These are phyloP conservation scores for Aspergillus ellipticus DNA, from an alignment of 495 filamentous ascomycete genomes.

Conservation along the genomic window DNA sequence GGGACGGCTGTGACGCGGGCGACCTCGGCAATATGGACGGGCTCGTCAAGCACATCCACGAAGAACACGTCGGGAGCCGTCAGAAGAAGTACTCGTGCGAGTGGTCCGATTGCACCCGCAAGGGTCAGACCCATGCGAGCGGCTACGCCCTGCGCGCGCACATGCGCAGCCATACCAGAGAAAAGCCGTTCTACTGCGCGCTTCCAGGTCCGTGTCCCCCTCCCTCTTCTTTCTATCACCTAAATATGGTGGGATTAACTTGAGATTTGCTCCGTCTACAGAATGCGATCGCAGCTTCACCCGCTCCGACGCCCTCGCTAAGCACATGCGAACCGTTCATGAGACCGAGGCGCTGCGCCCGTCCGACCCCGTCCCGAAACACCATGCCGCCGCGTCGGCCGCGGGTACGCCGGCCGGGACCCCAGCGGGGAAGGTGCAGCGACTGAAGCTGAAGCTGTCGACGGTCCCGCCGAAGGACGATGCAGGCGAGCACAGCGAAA, in stretches of 20 bases:
- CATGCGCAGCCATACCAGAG: slow-evolving; percentile 95
- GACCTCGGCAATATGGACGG: slow-evolving; percentile 91
- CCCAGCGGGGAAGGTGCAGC: slow-evolving; percentile 54
- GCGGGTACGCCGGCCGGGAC: slow-evolving; percentile 31
- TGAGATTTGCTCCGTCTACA: slow-evolving; percentile 25
- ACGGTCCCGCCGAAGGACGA: slow-evolving; percentile 50
- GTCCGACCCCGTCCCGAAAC: slow-evolving; percentile 80
- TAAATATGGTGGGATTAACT: neutral
- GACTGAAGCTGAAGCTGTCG: slow-evolving; percentile 64
- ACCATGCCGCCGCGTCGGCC: slow-evolving; percentile 50
- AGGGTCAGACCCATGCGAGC: slow-evolving; percentile 86
- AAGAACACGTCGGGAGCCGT: slow-evolving; percentile 81
- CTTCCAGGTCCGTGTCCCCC: slow-evolving; percentile 66
- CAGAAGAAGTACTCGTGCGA: slow-evolving; percentile 90
- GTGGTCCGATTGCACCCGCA: slow-evolving; percentile 83
- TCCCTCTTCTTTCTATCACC: neutral
- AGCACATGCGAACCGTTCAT: slow-evolving; percentile 98
- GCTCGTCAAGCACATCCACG: slow-evolving; percentile 88
- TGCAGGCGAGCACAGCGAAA: slow-evolving; percentile 50
- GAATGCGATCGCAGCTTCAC: slow-evolving; percentile 98
- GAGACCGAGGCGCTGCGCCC: slow-evolving; percentile 90
- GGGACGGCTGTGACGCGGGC: slow-evolving; percentile 78
- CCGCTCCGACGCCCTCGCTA: slow-evolving; percentile 91
- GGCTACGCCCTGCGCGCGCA: slow-evolving; percentile 94
- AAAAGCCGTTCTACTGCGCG: slow-evolving; percentile 97